Evolutionary conservation across 805 yeast species (phyloP), one percentile per base, ranked within the genome.

Genomic region (Candida ovalis): DNA sequence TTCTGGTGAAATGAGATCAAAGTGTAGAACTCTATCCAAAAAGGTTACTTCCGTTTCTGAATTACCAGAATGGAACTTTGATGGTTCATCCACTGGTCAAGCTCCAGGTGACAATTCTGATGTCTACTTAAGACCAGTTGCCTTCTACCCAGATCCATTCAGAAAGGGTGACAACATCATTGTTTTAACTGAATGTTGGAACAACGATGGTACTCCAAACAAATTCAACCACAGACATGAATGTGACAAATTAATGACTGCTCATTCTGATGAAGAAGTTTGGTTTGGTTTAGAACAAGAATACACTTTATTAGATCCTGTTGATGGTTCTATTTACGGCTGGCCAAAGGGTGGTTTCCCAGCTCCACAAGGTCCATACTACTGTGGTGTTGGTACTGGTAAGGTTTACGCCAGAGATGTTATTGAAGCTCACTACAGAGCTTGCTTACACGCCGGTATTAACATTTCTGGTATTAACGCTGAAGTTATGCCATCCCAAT

Each of bases 291-390:
- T 94, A 63, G 99, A 94, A 77, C 99, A 94, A 78, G 99, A 94
- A 74, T 94, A 94, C 78, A 94, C 99, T 59, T 75, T 94, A 70
- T 88, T 94, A 66, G 99, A 94, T 72, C 85, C 87, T 70, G 59
- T 63, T 45, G 85, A 72, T 64, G 96, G 88, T 71, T 75, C 85
- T 64, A 90, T 86, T 54, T 94, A 91, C 73, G 98, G 96, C 58
- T 94, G 99, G 99, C 99, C 99, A 73, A 84, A 88, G 78, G 97
- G 97, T 63, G 99, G 98, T 55, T 94, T 81, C 95, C 99, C 99
- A 69, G 98, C 96, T 61, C 98, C 99, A 57, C 99, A 94, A 77
- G 99, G 99, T 59, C 99, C 99, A 54, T 94, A 94, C 86, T 94
- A 94, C 84, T 94, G 99, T 80, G 99, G 98, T 83, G 99, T 94